These are phyloP conservation scores for Trichoderma hamatum DNA, from an alignment of 2,329 filamentous ascomycete genomes.

Conservation along the genomic window DNA sequence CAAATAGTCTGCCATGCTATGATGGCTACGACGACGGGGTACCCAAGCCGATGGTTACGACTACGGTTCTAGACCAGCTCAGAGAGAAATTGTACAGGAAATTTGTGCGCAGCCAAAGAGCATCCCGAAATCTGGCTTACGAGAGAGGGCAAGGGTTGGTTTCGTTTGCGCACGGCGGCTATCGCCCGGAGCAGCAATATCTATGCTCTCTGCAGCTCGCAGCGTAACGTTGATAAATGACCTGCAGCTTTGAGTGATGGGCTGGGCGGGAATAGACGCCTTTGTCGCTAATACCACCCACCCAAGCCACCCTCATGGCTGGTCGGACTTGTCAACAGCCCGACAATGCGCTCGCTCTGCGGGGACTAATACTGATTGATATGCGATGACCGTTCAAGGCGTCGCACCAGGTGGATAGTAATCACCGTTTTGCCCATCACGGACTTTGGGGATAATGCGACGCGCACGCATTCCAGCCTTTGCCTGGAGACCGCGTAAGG, in stretches of 20 bases:
- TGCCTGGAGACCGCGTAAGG: not conserved
- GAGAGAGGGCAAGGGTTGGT: not conserved
- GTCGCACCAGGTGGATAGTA: conserved; percentile 8
- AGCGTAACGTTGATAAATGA: not conserved
- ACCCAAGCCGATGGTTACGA: not conserved
- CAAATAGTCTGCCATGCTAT: not conserved
- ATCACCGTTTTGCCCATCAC: conserved; percentile 8
- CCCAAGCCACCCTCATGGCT: conserved; percentile 12
- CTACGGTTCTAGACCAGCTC: not conserved
- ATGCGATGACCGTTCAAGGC: not conserved
- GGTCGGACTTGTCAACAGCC: conserved; percentile 16
- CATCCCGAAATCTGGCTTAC: not conserved
- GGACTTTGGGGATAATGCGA: conserved; percentile 5
- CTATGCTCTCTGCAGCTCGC: not conserved
- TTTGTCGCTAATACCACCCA: conserved; percentile 7
- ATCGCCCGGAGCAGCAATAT: not conserved
- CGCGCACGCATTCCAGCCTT: not conserved
- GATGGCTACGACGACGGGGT: not conserved
- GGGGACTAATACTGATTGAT: conserved; percentile 21
- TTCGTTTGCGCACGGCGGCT: not conserved
- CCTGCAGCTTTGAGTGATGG: not conserved
- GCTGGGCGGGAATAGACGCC: conserved; percentile 3
- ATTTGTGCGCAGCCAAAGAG: not conserved
- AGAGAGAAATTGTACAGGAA: not conserved
- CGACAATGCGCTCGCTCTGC: conserved; percentile 10